A percentile compares a stretch with the other conserved stretches of the same genome.
Conservation (phyloP, 2,329 filamentous ascomycete species). For the Calonectria naviculata region DNA sequence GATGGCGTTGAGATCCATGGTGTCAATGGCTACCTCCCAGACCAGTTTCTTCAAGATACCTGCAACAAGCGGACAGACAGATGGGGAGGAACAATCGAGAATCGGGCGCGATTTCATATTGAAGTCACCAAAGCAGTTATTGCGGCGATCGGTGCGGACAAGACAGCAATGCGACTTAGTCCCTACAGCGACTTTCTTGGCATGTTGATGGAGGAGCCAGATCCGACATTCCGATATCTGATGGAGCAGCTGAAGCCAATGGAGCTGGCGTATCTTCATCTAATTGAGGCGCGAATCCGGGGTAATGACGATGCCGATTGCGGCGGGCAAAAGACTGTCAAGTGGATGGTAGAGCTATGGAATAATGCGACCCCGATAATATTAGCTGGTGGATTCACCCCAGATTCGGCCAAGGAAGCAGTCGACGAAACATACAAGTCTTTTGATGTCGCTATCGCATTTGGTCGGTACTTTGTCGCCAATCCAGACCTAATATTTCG, state of each 20-base stretch:
- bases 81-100: slow-evolving; percentile 63
- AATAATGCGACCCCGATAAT: slow-evolving; percentile 39
- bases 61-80: slow-evolving; percentile 61
- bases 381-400: slow-evolving; percentile 47
- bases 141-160: background rate
- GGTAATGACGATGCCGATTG: slow-evolving; percentile 55
- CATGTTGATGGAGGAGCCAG: slow-evolving; percentile 70
- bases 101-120: slow-evolving; percentile 59
- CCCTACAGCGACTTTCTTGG: slow-evolving; percentile 67
- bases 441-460: slow-evolving; percentile 31
- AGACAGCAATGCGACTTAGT: background rate
- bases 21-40: slow-evolving; percentile 69
- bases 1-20: slow-evolving; percentile 74
- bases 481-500: slow-evolving; percentile 46
- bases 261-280: slow-evolving; percentile 69
- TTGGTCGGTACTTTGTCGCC: slow-evolving; percentile 44
- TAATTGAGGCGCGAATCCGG: slow-evolving; percentile 67
- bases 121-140: slow-evolving; percentile 50
- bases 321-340: slow-evolving; percentile 44
- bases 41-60: slow-evolving; percentile 65
- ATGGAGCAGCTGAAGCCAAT: slow-evolving; percentile 62
- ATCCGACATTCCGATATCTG: slow-evolving; percentile 71
- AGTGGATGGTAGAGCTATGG: slow-evolving; percentile 41
- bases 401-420: slow-evolving; percentile 36
- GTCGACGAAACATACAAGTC: slow-evolving; percentile 39